Evolutionary conservation across 768 basidiomycete genomes (phyloP).

Genomic region (Rhodocollybia butyracea): DNA sequence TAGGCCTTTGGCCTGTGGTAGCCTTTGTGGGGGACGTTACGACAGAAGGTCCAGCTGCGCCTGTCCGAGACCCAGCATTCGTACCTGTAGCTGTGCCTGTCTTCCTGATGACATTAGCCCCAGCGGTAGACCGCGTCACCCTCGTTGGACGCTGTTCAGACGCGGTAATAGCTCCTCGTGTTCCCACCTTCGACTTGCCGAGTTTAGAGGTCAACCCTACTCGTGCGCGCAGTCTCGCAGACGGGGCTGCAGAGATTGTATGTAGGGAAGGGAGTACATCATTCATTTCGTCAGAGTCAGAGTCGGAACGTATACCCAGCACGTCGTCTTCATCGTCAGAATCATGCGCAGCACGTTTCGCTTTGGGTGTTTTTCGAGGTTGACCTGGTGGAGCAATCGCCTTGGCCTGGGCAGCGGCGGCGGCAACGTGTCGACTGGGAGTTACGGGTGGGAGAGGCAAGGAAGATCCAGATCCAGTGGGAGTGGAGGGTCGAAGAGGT

Average conservation of each 20-base stretch:
- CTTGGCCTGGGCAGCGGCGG: conserved; percentile 66
- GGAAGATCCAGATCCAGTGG: conserved; percentile 31
- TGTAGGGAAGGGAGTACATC: conserved; percentile 62
- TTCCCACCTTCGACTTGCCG: conserved; percentile 34
- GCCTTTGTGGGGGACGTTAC: conserved; percentile 40
- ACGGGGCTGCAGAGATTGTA: conserved; percentile 39
- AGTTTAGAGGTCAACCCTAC: conserved; percentile 8
- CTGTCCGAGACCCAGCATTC: background rate
- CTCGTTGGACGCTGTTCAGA: conserved; percentile 75
- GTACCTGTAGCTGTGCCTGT: conserved; percentile 35
- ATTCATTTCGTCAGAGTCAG: conserved; percentile 42
- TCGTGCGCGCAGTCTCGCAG: conserved; percentile 23
- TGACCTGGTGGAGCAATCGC: conserved; percentile 78
- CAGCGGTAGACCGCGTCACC: conserved; percentile 69
- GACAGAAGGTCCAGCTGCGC: conserved; percentile 6
- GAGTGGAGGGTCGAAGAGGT: conserved; percentile 37
- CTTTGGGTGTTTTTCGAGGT: conserved; percentile 82
- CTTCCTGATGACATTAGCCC: conserved; percentile 50
- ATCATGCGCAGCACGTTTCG: conserved; percentile 62
- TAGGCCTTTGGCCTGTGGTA: conserved; percentile 49
- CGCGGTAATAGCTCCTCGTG: conserved; percentile 48
- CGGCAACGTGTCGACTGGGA: conserved; percentile 71
- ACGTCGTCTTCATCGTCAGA: conserved; percentile 57
- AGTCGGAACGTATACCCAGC: background rate
- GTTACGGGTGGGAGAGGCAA: conserved; percentile 67